Conservation (phyloP, 2,329 filamentous ascomycete species). For the Neopestalotiopsis sp. region DNA sequence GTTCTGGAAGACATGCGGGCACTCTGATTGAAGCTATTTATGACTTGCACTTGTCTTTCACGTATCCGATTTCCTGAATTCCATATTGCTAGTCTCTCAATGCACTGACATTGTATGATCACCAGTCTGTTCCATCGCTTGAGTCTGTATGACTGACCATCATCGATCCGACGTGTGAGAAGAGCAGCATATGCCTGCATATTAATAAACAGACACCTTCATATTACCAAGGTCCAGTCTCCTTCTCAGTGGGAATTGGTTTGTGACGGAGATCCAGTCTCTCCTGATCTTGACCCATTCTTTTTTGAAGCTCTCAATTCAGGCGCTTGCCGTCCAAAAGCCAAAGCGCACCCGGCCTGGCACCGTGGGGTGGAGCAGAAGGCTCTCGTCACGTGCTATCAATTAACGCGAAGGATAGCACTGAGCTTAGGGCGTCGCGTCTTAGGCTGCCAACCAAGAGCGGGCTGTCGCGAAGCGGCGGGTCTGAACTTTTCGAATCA, state of each 20-base stretch:
- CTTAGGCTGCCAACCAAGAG: neutral
- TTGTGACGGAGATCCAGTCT: neutral
- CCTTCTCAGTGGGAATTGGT: neutral
- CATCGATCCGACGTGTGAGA: too few relatives aligned
- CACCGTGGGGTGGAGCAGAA: neutral
- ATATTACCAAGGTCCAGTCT: neutral
- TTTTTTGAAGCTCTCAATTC: conserved; percentile 4
- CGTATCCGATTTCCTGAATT: neutral
- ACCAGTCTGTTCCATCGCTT: too few relatives aligned
- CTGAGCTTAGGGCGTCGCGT: conserved; percentile 13
- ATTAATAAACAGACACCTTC: too few relatives aligned
- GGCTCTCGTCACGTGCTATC: conserved; percentile 13
- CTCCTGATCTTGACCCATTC: neutral
- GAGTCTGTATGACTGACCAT: too few relatives aligned
- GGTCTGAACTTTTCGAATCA: conserved; percentile 7
- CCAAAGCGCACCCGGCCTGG: neutral
- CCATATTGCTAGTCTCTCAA: neutral
- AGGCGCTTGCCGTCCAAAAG: neutral
- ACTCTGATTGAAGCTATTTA: neutral
- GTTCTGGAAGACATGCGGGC: neutral
- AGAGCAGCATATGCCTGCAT: too few relatives aligned
- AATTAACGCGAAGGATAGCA: conserved; percentile 19
- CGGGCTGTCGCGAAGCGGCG: conserved; percentile 10
- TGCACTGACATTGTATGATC: too few relatives aligned
- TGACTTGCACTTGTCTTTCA: neutral